These are phyloP conservation scores for Didymella exigua DNA, from an alignment of 2,329 filamentous ascomycete species.

Conservation along the genomic window DNA sequence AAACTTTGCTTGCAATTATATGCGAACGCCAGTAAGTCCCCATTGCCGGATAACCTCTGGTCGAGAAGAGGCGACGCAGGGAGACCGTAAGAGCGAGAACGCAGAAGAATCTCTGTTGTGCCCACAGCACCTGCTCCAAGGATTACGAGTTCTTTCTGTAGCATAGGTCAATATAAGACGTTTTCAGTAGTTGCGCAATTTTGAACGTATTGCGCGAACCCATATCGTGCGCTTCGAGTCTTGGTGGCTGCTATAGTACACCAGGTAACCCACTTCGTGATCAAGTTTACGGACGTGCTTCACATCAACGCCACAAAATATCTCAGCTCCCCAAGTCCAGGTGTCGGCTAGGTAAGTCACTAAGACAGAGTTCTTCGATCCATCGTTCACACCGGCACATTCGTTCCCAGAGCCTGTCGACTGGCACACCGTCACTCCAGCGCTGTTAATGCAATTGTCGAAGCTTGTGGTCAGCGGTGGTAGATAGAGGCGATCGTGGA, in stretches of 20 bases:
- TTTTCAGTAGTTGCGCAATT: neutral
- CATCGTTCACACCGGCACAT: slow-evolving; percentile 68
- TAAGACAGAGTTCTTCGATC: slow-evolving; percentile 68
- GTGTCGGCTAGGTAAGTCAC: slow-evolving; percentile 72
- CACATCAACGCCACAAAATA: slow-evolving; percentile 73
- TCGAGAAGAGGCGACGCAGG: slow-evolving; percentile 60
- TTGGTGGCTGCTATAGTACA: neutral
- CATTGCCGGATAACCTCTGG: slow-evolving; percentile 64
- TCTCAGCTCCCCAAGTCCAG: slow-evolving; percentile 74
- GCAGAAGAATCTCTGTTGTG: slow-evolving; percentile 62
- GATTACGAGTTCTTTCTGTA: slow-evolving; percentile 64
- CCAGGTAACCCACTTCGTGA: neutral
- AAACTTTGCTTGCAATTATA: slow-evolving; percentile 65
- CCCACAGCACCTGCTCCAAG: slow-evolving; percentile 69
- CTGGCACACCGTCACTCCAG: slow-evolving; percentile 67
- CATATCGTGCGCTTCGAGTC: neutral
- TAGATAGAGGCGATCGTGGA: slow-evolving; percentile 60
- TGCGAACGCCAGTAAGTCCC: slow-evolving; percentile 68
- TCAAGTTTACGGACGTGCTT: slow-evolving; percentile 59
- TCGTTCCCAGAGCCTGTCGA: slow-evolving; percentile 68
- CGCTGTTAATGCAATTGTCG: slow-evolving; percentile 63
- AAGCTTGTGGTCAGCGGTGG: slow-evolving; percentile 69
- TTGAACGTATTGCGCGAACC: neutral
- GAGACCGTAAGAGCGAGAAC: slow-evolving; percentile 56
- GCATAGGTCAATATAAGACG: neutral